Percentiles rank a stretch among this genome's conserved stretches.
These are phyloP conservation scores for Ceratocystis alfenasii DNA, from an alignment of 2,329 filamentous ascomycete genomes.

Conservation along the genomic window DNA sequence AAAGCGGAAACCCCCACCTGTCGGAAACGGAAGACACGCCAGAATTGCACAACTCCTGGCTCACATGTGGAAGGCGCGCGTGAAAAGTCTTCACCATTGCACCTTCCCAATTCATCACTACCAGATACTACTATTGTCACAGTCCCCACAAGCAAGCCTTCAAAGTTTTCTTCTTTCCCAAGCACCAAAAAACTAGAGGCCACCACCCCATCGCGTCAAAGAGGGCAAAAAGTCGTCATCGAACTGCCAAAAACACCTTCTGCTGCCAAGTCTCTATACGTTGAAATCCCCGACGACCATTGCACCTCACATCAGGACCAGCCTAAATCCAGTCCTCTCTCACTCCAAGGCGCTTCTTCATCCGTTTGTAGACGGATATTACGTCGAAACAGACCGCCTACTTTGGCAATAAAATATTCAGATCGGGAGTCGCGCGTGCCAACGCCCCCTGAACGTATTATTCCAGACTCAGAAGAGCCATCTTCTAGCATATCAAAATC, in stretches of 20 bases:
- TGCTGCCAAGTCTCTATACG: not conserved
- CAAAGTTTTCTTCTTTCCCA: not conserved
- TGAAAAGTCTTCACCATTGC: slow-evolving; percentile 3
- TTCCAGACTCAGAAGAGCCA: slow-evolving; percentile 28
- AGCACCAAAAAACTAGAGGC: not conserved
- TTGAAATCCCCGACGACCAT: slow-evolving; percentile 1
- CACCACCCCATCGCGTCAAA: not conserved
- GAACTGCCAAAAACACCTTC: slow-evolving; percentile 11
- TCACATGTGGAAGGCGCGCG: not conserved
- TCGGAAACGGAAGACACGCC: not conserved
- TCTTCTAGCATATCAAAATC: slow-evolving; percentile 9
- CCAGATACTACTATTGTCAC: not conserved
- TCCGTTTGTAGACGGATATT: not conserved
- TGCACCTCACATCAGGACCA: not conserved
- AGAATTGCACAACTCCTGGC: not conserved
- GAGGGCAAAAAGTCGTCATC: not conserved
- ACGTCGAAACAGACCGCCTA: too few relatives aligned
- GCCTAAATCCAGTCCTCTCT: not conserved
- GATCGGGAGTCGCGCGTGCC: not conserved
- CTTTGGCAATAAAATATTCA: too few relatives aligned
- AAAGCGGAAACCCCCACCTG: not conserved
- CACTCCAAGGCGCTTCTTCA: not conserved
- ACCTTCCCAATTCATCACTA: not conserved
- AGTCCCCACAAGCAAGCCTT: not conserved
- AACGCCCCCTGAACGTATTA: slow-evolving; percentile 11